Conservation (phyloP, 73 alveolate genomes). For the Symbiodinium natans region DNA sequence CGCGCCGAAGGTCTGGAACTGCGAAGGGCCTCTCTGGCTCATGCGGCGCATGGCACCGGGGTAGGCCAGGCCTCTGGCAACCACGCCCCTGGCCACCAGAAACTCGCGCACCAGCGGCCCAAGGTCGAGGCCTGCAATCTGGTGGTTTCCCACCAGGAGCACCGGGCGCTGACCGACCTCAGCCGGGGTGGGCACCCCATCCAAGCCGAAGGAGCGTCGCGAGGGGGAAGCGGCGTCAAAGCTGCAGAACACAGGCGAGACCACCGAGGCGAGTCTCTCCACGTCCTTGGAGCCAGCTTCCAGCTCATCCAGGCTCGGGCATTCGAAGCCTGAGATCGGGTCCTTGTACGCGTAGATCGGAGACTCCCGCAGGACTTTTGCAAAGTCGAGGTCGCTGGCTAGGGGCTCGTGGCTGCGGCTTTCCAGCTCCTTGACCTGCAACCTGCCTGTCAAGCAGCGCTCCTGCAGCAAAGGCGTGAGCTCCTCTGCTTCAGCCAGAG, state of each 20-base stretch:
- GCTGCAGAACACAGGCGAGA: slow-evolving; percentile 82
- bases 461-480: neutral
- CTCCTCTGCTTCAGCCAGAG: slow-evolving; percentile 24
- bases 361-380: neutral
- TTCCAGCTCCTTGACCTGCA: slow-evolving; percentile 3
- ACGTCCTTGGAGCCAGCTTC: slow-evolving; percentile 65
- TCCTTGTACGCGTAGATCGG: slow-evolving; percentile 26
- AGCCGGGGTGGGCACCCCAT: slow-evolving; percentile 66
- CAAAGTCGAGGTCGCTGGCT: slow-evolving; percentile 55
- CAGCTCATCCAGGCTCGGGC: slow-evolving; percentile 31
- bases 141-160: slow-evolving; percentile 75
- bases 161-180: slow-evolving; percentile 82
- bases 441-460: slow-evolving; percentile 15
- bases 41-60: slow-evolving; percentile 89
- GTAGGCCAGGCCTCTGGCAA: slow-evolving; percentile 80
- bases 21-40: slow-evolving; percentile 46
- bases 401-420: slow-evolving; percentile 76
- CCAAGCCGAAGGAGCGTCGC: slow-evolving; percentile 44
- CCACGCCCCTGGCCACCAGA: slow-evolving; percentile 68
- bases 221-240: slow-evolving; percentile 36
- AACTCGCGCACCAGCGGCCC: slow-evolving; percentile 85
- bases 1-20: slow-evolving; percentile 74
- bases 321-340: slow-evolving; percentile 46
- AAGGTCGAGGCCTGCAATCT: slow-evolving; percentile 24
- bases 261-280: slow-evolving; percentile 50